Conservation (phyloP, 202 grass and related monocot genomes). For the Saccharum hybrid region DNA sequence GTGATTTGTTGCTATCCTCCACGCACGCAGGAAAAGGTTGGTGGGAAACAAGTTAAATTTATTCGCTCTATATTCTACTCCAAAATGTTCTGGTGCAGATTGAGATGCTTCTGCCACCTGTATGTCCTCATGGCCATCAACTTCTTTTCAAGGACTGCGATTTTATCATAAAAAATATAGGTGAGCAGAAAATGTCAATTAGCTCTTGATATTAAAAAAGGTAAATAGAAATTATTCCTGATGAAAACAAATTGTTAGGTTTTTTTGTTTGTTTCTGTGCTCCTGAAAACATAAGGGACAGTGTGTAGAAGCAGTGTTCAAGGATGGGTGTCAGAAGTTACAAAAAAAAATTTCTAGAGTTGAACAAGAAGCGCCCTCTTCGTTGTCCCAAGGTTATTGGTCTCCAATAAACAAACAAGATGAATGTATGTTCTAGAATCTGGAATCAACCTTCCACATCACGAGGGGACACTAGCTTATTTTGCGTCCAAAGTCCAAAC, state of each 20-base stretch:
- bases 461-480: slow-evolving; percentile 15
- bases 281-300: background rate
- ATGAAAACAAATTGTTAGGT: too few relatives aligned
- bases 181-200: background rate
- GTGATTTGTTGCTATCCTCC: slow-evolving; percentile 50
- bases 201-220: background rate
- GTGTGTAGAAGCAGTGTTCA: slow-evolving; percentile 14
- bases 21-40: slow-evolving; percentile 45
- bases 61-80: background rate
- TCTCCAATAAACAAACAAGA: slow-evolving; percentile 20
- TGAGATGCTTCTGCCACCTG: slow-evolving; percentile 31
- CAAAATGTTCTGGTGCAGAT: background rate
- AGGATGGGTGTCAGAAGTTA: background rate
- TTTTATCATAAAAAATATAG: background rate
- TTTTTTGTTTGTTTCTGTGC: background rate
- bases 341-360: background rate
- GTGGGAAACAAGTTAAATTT: slow-evolving; percentile 29
- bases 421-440: background rate
- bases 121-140: slow-evolving; percentile 12
- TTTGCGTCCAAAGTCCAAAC: slow-evolving; percentile 29
- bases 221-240: background rate
- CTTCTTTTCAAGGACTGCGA: background rate
- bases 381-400: slow-evolving; percentile 7
- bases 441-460: slow-evolving; percentile 29
- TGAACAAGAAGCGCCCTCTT: background rate